Base-by-base conservation (phyloP, 2,329 filamentous ascomycete species). In the Salinomyces thailandicus region DNA sequence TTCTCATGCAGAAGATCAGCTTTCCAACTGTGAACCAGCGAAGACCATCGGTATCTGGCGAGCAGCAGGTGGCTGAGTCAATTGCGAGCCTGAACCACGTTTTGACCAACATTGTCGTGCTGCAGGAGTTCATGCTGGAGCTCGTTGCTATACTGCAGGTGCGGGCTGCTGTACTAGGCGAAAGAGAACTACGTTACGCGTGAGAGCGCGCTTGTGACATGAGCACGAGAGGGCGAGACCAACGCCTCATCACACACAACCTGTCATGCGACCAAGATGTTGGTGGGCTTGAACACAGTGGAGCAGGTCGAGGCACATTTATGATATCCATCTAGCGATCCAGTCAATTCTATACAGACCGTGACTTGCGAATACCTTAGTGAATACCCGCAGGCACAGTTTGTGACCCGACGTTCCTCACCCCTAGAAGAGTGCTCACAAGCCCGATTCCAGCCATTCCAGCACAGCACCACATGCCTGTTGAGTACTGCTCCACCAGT, bases 121-220 rank as follows among this genome's bases (percentile, higher is more conserved):
- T 71, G 44, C 67, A 70, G 46, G 63, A 69, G 41, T 71, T 71
- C 43, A 57, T 67, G 14, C 48, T 69, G 33, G 67, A 71, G 50
- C 39, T 71, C 9, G 60, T 65, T 8, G 67, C 67, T 4, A 52
- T 69, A 36, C 47, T 70, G 51, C 66, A 69, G 44, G 59, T 68
- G 2, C 52, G 67, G 20, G 66, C 67, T 4, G 64, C 63, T 35
- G 54, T 71, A 29, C 62, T 69, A 3, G 54, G 54, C 31, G 59
- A 60, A 27, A 37, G 33, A 29, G 67, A 71, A 44, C 59, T 70
- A 15, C 33, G 39, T 14, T 35, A 18, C 17, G 8, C 31, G 15
- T 33, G 14, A 14, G 9, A n/a, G n/a, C n/a, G n/a, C n/a, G n/a
- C n/a, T n/a, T n/a, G n/a, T n/a, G n/a, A n/a, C n/a, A n/a, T n/a